phyloP scores from a whole-genome alignment of 202 grass and related monocot genomes.

The Digitaria exilis region DNA sequence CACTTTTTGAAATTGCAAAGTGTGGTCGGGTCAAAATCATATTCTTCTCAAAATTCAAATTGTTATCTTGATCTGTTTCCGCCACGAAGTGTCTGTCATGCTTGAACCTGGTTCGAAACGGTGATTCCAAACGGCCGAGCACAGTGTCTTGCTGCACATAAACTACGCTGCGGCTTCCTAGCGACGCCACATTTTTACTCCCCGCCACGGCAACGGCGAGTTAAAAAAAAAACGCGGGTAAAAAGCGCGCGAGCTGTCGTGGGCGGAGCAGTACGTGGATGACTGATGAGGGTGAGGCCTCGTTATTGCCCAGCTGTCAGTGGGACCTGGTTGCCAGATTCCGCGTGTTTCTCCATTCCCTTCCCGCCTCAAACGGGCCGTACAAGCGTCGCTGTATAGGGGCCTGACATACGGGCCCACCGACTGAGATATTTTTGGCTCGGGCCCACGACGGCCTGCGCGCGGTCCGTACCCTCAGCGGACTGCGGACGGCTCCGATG shows the following conservation, averaged over 20 bases:
- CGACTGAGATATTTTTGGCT: slow-evolving; percentile 21
- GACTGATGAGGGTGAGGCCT: background rate
- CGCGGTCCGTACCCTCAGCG: too few relatives aligned
- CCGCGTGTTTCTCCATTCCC: background rate
- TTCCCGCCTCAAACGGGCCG: background rate
- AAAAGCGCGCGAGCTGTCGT: background rate
- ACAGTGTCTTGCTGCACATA: too few relatives aligned
- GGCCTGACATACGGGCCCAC: background rate
- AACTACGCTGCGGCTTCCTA: background rate
- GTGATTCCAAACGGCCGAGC: too few relatives aligned
- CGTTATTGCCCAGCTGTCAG: slow-evolving; percentile 20
- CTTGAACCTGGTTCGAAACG: too few relatives aligned
- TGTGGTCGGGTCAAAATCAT: background rate
- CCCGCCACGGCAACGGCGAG: background rate
- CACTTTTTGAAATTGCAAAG: background rate
- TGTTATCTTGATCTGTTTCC: too few relatives aligned
- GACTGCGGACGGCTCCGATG: too few relatives aligned
- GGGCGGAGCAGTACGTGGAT: background rate
- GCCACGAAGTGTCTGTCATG: too few relatives aligned
- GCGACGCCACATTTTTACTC: background rate
- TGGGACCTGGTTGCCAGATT: background rate
- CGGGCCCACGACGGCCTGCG: background rate
- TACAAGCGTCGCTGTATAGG: background rate
- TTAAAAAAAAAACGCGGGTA: background rate
- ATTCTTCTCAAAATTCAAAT: background rate